phyloP scores from a whole-genome alignment of 805 yeast species.

The Zygosaccharomyces rouxii region DNA sequence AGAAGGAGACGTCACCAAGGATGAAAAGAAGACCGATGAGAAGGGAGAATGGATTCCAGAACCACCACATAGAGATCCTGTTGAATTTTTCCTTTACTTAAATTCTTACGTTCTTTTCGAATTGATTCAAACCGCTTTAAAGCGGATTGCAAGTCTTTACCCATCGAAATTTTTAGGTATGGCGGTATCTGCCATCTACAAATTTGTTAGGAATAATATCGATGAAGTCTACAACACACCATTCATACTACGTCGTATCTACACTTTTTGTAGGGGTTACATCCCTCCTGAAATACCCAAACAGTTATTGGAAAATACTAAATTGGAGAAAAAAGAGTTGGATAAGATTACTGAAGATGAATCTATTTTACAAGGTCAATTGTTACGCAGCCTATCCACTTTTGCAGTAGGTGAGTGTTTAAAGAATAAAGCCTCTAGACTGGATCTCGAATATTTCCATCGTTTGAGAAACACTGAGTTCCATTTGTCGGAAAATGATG shows the following conservation, averaged over 20 bases:
- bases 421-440: conserved; percentile 25
- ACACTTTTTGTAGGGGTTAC: conserved; percentile 57
- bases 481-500: conserved; percentile 23
- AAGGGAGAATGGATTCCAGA: background rate
- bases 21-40: conserved; percentile 1
- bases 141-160: conserved; percentile 58
- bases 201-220: conserved; percentile 44
- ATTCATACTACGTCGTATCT: conserved; percentile 58
- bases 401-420: conserved; percentile 43
- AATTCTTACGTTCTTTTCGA: conserved; percentile 66
- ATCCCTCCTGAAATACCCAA: conserved; percentile 43
- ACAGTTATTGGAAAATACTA: conserved; percentile 24
- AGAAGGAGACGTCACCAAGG: conserved; percentile 6
- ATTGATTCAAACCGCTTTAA: conserved; percentile 53
- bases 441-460: conserved; percentile 27
- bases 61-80: conserved; percentile 15
- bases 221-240: conserved; percentile 34
- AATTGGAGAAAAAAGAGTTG: conserved; percentile 35
- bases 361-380: conserved; percentile 55
- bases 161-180: conserved; percentile 79
- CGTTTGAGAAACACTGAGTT: conserved; percentile 19
- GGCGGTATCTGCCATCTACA: conserved; percentile 56
- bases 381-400: conserved; percentile 60
- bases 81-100: conserved; percentile 42
- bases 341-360: conserved; percentile 51